Base-by-base conservation (phyloP, 805 yeast genomes). In the Phaffomyces antillensis region DNA sequence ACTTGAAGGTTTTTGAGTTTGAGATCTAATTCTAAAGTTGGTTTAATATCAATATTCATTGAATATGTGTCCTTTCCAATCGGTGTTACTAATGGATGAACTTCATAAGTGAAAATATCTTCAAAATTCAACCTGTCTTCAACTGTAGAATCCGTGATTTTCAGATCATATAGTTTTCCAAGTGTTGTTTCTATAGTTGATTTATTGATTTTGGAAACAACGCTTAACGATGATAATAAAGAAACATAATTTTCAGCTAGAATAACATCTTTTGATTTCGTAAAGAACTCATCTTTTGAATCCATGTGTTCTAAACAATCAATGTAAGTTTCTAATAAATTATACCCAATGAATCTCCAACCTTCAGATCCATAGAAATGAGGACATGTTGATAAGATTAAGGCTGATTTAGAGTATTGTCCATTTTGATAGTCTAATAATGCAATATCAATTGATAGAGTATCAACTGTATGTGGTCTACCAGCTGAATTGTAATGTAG, bases 401-500 rank as follows among this genome's bases (percentile, higher is more conserved):
- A 66, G 15, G 79, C 73, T 1, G 96, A 83, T 37, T 75, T 73
- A 33, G 72, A 71, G 52, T 77, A 83, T 31, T 84, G 71, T 4
- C 73, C 64, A 28, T 69, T 65, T 51, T 76, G 78, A 58, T 76
- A 81, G 47, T 83, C 80, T 16, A 88, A 62, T 11, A 84, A 58
- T 0, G 95, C 96, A 43, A 88, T 71, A 51, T 91, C 96, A 7
- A 86, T 77, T 2, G 90, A 80, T 15, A 93, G 67, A 5, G 82
- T 69, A 54, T 86, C 90, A 7, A 85, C 81, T 0, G 87, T 73
- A 50, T 91, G 73, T 15, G 79, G 73, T 45, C 87, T 70, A 5
- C 62, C 67, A 3, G 84, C 74, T 1, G 59, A 50, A 5, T 75
- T 70, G 50, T 76, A 83, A 38, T 75, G 75, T 16, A 66, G 64